Evolutionary conservation across 257 asterid genomes (phyloP).

Genomic region (Anisodus acutangulus): DNA sequence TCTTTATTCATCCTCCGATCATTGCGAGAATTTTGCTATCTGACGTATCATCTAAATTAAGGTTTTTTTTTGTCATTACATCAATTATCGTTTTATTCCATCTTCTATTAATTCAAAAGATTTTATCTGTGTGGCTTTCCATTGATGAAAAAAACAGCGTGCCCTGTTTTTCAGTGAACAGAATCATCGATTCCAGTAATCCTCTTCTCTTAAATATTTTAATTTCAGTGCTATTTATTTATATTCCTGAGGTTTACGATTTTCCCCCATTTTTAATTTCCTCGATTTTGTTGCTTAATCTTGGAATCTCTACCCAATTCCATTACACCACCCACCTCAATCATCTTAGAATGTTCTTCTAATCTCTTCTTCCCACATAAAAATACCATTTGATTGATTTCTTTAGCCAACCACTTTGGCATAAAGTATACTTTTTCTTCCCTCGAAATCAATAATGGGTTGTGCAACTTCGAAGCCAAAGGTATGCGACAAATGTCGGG

Average conservation of each 20-base stretch:
- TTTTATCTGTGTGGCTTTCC: slow-evolving; percentile 13
- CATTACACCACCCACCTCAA: slow-evolving; percentile 49
- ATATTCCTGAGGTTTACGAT: slow-evolving; percentile 27
- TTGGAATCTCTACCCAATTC: slow-evolving; percentile 49
- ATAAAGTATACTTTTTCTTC: neutral
- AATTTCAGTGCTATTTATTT: neutral
- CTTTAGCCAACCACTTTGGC: neutral
- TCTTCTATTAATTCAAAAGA: neutral
- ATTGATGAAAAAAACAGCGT: slow-evolving; percentile 19
- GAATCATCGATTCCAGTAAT: slow-evolving; percentile 36
- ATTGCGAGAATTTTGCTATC: neutral
- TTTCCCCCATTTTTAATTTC: slow-evolving; percentile 39
- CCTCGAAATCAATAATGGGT: slow-evolving; percentile 55
- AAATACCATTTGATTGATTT: slow-evolving; percentile 6
- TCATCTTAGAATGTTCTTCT: slow-evolving; percentile 56
- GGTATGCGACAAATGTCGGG: slow-evolving; percentile 71
- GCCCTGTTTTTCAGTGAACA: slow-evolving; percentile 41
- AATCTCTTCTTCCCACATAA: slow-evolving; percentile 38
- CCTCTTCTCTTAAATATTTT: slow-evolving; percentile 28
- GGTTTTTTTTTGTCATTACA: neutral
- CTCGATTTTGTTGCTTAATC: slow-evolving; percentile 32
- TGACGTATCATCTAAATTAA: neutral
- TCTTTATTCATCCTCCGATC: slow-evolving; percentile 13
- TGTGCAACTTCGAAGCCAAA: slow-evolving; percentile 73
- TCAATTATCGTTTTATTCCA: neutral